Conservation (phyloP, 1,139 yeast genomes). For the Scheffersomyces segobiensis region DNA sequence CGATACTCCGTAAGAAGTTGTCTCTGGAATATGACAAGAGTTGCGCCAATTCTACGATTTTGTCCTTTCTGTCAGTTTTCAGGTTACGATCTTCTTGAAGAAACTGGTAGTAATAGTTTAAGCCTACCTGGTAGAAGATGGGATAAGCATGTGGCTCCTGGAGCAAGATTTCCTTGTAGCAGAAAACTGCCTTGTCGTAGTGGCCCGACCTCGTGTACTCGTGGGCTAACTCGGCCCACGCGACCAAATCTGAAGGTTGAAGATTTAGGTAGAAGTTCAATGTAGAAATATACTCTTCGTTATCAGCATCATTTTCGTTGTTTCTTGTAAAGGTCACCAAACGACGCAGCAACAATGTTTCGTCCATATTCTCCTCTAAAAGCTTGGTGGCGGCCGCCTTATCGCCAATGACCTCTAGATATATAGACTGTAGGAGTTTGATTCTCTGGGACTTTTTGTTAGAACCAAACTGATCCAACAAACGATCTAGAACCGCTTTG, state of each 20-base stretch:
- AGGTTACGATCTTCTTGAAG: constrained; percentile 11
- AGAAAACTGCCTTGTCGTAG: constrained; percentile 64
- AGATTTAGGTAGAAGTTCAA: constrained; percentile 50
- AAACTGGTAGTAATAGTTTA: constrained; percentile 20
- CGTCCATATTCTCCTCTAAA: constrained; percentile 38
- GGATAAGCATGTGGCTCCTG: constrained; percentile 73
- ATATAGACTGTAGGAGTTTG: constrained; percentile 56
- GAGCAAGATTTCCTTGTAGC: constrained; percentile 68
- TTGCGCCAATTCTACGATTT: constrained; percentile 15
- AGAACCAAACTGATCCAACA: constrained; percentile 66
- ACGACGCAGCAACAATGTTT: constrained; percentile 34
- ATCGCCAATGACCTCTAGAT: constrained; percentile 56
- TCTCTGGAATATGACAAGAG: constrained; percentile 43
- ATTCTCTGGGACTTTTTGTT: constrained; percentile 52
- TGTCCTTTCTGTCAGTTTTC: constrained; percentile 17
- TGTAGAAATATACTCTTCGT: constrained; percentile 46
- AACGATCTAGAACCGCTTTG: constrained; percentile 57
- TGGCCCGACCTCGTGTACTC: constrained; percentile 62
- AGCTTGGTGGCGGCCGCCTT: constrained; percentile 33
- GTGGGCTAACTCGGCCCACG: constrained; percentile 77
- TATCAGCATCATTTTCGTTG: constrained; percentile 13
- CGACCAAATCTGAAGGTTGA: constrained; percentile 70
- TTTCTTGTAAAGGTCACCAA: constrained; percentile 34
- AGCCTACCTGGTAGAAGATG: constrained; percentile 63
- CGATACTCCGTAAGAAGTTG: constrained; percentile 68